Base-by-base conservation (phyloP, 108 stramenopile species). In the Cyclotella choctawhatcheeana region DNA sequence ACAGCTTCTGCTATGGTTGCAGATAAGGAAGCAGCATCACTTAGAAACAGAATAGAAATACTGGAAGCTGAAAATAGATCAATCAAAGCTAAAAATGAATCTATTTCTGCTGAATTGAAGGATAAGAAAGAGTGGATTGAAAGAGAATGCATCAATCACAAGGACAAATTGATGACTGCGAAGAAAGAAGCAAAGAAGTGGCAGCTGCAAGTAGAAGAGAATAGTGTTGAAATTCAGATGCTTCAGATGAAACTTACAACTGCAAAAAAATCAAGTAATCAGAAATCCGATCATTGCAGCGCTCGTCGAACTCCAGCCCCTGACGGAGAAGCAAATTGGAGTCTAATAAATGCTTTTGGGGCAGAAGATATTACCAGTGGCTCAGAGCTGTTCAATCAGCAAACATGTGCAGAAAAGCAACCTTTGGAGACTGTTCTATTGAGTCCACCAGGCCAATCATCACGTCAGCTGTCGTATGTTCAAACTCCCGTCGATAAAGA, bases 301-400 rank as follows among this genome's bases (percentile, higher is more conserved):
- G 26, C 29, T 5, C 25, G 24, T 13, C n/a, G n/a, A 59, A 63
- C 51, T 37, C 7, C 61, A 43, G 22, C 44, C 45, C 55, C 71
- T 30, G 40, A 44, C 8, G 24, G 10, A n/a, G 14, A 25, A 7
- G 33, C 26, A 30, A 53, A 63, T 34, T 37, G 58, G 31, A 37
- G 61, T 22, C 52, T 52, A 12, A 54, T 72, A 24, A 62, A 72
- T 60, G 44, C 74, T 32, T 59, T 67, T 26, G 74, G 74, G 8
- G 74, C 74, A 21, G 64, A 75, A 47, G 74, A 75, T 67, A 18
- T 58, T 24, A 40, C 45, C 65, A 29, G 29, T 40, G 58, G 32
- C 29, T 37, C 58, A 37, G 53, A 64, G 30, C 33, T 61, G 5
- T 50, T 29, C 7, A 43, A 66, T 26, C 44, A 54, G 47, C 52